Evolutionary conservation across 2,329 filamentous ascomycete species (phyloP).

Genomic region (Drechslerella dactyloides): DNA sequence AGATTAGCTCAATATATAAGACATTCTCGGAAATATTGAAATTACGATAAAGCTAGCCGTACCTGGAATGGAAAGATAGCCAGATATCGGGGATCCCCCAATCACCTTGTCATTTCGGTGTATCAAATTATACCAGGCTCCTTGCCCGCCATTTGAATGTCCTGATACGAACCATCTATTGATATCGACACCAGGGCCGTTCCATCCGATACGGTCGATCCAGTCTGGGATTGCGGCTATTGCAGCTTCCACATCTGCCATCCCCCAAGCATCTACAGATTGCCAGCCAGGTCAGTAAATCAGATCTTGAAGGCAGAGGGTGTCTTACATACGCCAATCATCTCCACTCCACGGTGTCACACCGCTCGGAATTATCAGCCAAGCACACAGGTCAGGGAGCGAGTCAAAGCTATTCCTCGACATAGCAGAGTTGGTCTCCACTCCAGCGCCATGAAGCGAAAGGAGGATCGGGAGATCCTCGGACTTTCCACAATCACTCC

Average conservation of each 20-base stretch:
- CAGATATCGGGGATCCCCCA: conserved; percentile 66
- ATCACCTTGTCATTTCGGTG: conserved; percentile 65
- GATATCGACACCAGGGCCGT: conserved; percentile 60
- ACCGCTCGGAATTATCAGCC: conserved; percentile 65
- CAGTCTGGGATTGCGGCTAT: conserved; percentile 62
- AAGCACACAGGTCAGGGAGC: conserved; percentile 64
- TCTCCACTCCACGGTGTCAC: conserved; percentile 67
- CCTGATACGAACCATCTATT: conserved; percentile 64
- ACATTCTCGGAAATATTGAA: background rate
- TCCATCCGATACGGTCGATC: conserved; percentile 63
- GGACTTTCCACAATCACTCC: conserved; percentile 17
- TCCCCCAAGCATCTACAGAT: conserved; percentile 63
- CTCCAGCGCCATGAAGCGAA: conserved; percentile 65
- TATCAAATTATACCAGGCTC: conserved; percentile 65
- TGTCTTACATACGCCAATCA: conserved; percentile 63
- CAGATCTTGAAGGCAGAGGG: background rate
- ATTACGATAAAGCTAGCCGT: conserved; percentile 53
- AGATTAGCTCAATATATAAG: conserved; percentile 11
- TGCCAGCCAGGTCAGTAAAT: conserved; percentile 1
- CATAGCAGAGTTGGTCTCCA: conserved; percentile 63
- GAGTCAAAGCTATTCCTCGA: conserved; percentile 62
- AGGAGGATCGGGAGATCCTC: conserved; percentile 62
- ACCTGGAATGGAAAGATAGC: conserved; percentile 66
- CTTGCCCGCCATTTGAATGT: conserved; percentile 69
- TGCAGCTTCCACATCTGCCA: conserved; percentile 65